phyloP scores from a whole-genome alignment of 192 early-diverging fungal species.

The Coemansia aciculifera region DNA sequence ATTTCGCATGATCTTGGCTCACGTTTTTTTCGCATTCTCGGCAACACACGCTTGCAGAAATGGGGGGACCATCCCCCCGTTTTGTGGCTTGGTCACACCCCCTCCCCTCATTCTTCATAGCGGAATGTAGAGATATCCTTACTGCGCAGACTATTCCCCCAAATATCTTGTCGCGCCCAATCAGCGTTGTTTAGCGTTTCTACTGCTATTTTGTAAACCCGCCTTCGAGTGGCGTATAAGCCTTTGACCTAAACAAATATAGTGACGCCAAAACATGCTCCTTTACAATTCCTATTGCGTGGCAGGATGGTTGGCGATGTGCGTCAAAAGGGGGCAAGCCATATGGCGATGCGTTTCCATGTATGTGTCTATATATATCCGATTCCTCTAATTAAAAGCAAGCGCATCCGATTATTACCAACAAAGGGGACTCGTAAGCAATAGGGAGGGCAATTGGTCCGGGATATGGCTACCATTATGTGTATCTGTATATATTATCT shows the following conservation, averaged over 20 bases:
- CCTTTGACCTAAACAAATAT: not conserved
- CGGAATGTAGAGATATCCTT: slow-evolving; percentile 6
- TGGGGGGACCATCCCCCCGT: not conserved
- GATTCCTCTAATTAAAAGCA: not conserved
- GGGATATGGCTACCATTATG: not conserved
- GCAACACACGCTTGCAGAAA: not conserved
- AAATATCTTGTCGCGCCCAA: not conserved
- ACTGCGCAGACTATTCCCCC: not conserved
- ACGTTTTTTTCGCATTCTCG: slow-evolving; percentile 7
- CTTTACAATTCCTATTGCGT: not conserved
- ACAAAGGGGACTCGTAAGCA: not conserved
- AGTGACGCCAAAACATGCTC: not conserved
- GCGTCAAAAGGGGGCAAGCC: not conserved
- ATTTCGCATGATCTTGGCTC: not conserved
- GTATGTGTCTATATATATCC: not conserved
- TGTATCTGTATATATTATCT: not conserved
- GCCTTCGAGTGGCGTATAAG: not conserved
- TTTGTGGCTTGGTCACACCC: slow-evolving; percentile 5
- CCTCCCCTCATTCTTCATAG: not conserved
- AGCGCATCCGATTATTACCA: not conserved
- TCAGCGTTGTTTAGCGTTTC: not conserved
- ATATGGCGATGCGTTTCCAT: not conserved
- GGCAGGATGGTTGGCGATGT: not conserved
- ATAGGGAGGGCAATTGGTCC: not conserved
- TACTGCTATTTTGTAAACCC: not conserved